Evolutionary conservation across 176 grass and related monocot species (phyloP), one percentile per base, ranked within the genome.

Genomic region (Avena insularis): DNA sequence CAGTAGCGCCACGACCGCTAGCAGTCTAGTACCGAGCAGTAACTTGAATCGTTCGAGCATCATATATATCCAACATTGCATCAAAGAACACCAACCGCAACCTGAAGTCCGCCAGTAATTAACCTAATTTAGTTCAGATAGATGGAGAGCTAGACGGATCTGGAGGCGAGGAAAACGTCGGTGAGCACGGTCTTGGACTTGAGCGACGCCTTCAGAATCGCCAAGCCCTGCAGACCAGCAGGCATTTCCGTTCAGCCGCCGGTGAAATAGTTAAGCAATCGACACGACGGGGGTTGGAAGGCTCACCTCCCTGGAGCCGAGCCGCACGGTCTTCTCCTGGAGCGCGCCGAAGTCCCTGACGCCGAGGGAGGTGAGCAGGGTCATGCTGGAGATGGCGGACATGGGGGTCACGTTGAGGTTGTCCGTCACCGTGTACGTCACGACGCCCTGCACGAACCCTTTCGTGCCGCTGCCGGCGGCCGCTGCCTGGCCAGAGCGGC

Each of bases 361-460:
- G 9, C 50, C 17, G 48, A 92, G 90, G 79, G 86, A 90, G 62
- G 88, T 92, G 40, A 96, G 82, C 54, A 96, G 75, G 51, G 65
- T 78, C 48, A 93, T 82, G 78, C 74, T 65, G 48, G 94, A 90
- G 79, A 90, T 90, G 59, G 85, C 88, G 12, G 94, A 93, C 89
- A 93, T 87, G 63, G 94, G 91, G 43, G 7, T 21, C 8, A 91
- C 45, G 9, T 82, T 73, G 48, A 91, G 83, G 83, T 92, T 61
- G 71, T 95, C 91, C 94, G 90, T 91, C 46, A 95, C 73, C 5
- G 82, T 75, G 77, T 93, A 95, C 9, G 68, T 92, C 47, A 93
- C 55, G 47, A 82, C 1, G 4, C 74, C 87, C 79, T 70, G 88
- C 56, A 96, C 91, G 65, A 80, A 90, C 61, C 94, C 91, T 20